Evolutionary conservation across 768 basidiomycete genomes (phyloP).

Genomic region (Pseudohyphozyma bogoriensis): DNA sequence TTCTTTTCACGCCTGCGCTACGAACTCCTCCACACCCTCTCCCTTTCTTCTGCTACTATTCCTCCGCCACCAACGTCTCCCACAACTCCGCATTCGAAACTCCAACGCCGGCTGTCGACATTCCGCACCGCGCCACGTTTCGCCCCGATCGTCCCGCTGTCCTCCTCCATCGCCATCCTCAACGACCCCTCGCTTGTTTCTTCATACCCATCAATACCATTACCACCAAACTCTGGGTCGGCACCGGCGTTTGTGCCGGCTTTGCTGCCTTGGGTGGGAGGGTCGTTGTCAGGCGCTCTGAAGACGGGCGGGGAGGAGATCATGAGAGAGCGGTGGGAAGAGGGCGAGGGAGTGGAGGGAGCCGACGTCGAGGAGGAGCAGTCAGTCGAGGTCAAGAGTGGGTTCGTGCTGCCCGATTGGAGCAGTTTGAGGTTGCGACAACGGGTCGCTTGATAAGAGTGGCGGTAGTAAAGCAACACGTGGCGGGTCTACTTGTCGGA

Average conservation of each 20-base stretch:
- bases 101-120: constrained; percentile 7
- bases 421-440: neutral
- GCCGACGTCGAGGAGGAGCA: neutral
- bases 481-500: no score
- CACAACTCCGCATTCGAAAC: constrained; percentile 1
- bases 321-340: constrained; percentile 36
- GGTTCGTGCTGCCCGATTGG: constrained; percentile 3
- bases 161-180: constrained; percentile 64
- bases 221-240: constrained; percentile 50
- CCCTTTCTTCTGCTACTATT: constrained; percentile 30
- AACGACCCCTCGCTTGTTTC: constrained; percentile 64
- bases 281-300: constrained; percentile 75
- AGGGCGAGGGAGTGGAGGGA: neutral
- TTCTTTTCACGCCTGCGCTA: constrained; percentile 80
- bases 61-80: constrained; percentile 15
- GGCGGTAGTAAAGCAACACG: no score
- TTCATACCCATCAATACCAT: neutral
- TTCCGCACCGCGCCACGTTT: constrained; percentile 51
- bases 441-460: no score
- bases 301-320: constrained; percentile 81
- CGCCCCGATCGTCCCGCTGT: constrained; percentile 57
- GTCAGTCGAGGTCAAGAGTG: no score
- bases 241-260: constrained; percentile 80
- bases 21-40: constrained; percentile 58
- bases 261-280: constrained; percentile 82